These are phyloP conservation scores for Usnea hakonensis DNA, from an alignment of 495 filamentous ascomycete genomes.

Conservation along the genomic window DNA sequence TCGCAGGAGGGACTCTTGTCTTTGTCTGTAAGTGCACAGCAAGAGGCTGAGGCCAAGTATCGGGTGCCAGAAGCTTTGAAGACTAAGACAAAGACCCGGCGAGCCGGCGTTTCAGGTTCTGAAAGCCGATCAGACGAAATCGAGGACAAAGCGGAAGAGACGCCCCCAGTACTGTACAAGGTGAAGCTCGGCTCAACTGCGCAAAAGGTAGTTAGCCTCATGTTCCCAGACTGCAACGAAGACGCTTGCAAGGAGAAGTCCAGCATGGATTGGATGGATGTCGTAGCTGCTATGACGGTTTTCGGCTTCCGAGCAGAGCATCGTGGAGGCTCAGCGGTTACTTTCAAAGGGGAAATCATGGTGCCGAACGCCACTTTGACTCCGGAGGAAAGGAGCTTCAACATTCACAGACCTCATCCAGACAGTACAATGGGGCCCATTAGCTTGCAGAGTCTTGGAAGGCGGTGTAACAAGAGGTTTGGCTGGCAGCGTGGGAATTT, in stretches of 20 bases:
- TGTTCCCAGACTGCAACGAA: not conserved
- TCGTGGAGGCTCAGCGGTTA: not conserved
- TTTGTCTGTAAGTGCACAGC: no score
- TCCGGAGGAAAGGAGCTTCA: not conserved
- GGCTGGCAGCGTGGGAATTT: not conserved
- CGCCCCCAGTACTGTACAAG: not conserved
- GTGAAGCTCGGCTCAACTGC: not conserved
- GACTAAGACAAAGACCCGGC: not conserved
- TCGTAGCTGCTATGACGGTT: not conserved
- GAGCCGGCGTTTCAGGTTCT: not conserved
- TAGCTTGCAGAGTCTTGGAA: not conserved
- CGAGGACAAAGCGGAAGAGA: not conserved
- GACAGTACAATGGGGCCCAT: not conserved
- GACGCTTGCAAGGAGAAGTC: not conserved
- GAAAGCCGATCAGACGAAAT: not conserved
- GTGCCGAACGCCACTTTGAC: not conserved
- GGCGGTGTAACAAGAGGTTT: not conserved
- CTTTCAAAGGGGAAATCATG: not conserved
- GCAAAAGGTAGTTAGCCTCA: not conserved
- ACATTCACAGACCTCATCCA: not conserved
- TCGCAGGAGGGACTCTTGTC: not conserved
- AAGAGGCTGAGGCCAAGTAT: not conserved
- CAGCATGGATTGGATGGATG: not conserved
- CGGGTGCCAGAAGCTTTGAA: not conserved
- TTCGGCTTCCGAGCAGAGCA: not conserved